Percentiles rank a stretch among this genome's conserved stretches.
Conservation (phyloP, 2,329 filamentous ascomycete genomes). For the Verticillium alfalfae region DNA sequence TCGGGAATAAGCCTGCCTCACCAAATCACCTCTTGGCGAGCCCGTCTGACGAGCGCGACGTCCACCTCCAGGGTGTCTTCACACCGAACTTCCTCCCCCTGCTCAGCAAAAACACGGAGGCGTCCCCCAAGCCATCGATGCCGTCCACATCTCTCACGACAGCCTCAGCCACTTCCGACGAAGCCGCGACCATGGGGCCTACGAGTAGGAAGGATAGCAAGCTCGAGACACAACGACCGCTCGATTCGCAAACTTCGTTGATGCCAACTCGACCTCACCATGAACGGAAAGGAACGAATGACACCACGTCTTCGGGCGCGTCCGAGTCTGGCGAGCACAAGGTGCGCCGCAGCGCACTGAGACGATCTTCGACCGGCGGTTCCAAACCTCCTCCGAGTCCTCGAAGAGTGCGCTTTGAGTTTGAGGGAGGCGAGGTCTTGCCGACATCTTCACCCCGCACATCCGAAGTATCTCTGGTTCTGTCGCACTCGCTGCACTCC, state of each 20-base stretch:
- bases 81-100: slow-evolving; percentile 58
- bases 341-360: slow-evolving; percentile 49
- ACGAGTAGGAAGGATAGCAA: background rate
- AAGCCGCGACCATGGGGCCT: slow-evolving; percentile 4
- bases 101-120: slow-evolving; percentile 39
- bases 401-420: slow-evolving; percentile 58
- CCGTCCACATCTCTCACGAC: slow-evolving; percentile 9
- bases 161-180: slow-evolving; percentile 4
- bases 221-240: background rate
- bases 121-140: slow-evolving; percentile 16
- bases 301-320: slow-evolving; percentile 41
- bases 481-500: slow-evolving; percentile 15
- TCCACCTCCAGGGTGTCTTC: slow-evolving; percentile 57
- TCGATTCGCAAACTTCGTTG: slow-evolving; percentile 8
- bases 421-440: slow-evolving; percentile 54
- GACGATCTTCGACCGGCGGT: slow-evolving; percentile 43
- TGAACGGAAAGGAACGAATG: slow-evolving; percentile 36
- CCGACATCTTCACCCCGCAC: slow-evolving; percentile 51
- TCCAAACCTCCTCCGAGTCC: slow-evolving; percentile 46
- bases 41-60: slow-evolving; percentile 46
- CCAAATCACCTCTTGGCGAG: slow-evolving; percentile 24
- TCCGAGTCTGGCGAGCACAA: slow-evolving; percentile 49
- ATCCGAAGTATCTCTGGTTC: slow-evolving; percentile 24
- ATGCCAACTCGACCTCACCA: slow-evolving; percentile 24
- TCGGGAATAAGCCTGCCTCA: slow-evolving; percentile 5